Percentiles rank a stretch among this genome's conserved stretches.
Conservation (phyloP, 2,329 filamentous ascomycete species). For the Xylariaceae sp. region DNA sequence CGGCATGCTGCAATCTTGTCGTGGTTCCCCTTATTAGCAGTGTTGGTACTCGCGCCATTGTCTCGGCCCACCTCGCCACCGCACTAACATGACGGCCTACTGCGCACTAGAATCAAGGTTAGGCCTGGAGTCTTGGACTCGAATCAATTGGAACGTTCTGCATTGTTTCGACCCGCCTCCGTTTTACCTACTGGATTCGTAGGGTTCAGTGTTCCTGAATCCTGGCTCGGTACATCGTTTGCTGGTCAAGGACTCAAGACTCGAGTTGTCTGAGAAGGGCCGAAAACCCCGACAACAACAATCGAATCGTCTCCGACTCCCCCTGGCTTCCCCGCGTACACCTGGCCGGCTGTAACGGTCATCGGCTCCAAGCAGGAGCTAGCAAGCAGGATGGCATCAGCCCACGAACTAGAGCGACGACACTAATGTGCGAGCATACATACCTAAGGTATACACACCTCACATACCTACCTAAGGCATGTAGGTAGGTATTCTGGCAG, state of each 20-base stretch:
- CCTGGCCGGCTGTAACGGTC: not conserved
- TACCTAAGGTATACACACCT: too few relatives aligned
- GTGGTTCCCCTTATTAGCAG: not conserved
- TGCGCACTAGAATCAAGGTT: not conserved
- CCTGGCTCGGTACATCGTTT: too few relatives aligned
- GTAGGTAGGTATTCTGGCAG: too few relatives aligned
- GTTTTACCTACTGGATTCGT: too few relatives aligned
- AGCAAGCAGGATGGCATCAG: not conserved
- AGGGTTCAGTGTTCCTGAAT: not conserved
- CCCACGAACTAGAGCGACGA: too few relatives aligned
- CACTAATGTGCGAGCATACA: too few relatives aligned
- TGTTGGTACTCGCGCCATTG: not conserved
- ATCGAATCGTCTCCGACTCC: not conserved
- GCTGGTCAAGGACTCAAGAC: too few relatives aligned
- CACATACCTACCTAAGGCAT: too few relatives aligned
- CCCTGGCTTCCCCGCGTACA: not conserved
- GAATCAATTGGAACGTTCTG: not conserved
- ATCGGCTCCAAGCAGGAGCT: not conserved
- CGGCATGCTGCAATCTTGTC: not conserved
- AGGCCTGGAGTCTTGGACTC: not conserved
- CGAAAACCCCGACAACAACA: not conserved
- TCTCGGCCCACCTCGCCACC: not conserved
- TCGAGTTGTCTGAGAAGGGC: not conserved
- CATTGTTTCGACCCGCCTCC: not conserved
- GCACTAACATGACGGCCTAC: not conserved